Evolutionary conservation across 1,139 yeast genomes (phyloP).

Genomic region (Scheffersomyces cryptocercus): DNA sequence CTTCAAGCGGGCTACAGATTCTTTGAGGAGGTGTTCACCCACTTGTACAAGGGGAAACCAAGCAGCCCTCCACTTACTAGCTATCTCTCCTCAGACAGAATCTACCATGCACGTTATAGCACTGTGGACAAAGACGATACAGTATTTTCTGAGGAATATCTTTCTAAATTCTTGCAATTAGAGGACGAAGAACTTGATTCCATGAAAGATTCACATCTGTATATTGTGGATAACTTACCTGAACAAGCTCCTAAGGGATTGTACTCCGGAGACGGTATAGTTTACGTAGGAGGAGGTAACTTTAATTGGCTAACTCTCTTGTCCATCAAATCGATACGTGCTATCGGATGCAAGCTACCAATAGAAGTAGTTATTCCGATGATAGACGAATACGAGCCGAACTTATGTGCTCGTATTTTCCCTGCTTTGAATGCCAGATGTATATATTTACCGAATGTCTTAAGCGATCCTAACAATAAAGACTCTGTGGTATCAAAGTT

Average conservation of each 20-base stretch:
- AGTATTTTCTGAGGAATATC: slow-evolving; percentile 45
- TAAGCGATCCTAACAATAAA: slow-evolving; percentile 33
- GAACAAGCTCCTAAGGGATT: slow-evolving; percentile 44
- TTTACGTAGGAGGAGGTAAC: slow-evolving; percentile 79
- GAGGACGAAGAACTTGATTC: slow-evolving; percentile 45
- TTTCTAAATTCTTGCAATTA: slow-evolving; percentile 55
- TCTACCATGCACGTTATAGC: slow-evolving; percentile 53
- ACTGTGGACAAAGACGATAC: slow-evolving; percentile 20
- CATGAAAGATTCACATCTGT: slow-evolving; percentile 53
- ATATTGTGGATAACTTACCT: slow-evolving; percentile 54
- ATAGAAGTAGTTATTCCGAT: slow-evolving; percentile 78
- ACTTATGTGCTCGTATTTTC: slow-evolving; percentile 62
- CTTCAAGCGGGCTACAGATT: slow-evolving; percentile 19
- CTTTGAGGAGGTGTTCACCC: slow-evolving; percentile 36
- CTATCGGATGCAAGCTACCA: slow-evolving; percentile 65
- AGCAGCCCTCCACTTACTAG: slow-evolving; percentile 28
- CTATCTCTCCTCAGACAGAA: slow-evolving; percentile 40
- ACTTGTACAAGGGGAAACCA: slow-evolving; percentile 42
- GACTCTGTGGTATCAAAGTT: slow-evolving; percentile 25
- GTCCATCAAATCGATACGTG: slow-evolving; percentile 64
- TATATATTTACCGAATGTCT: slow-evolving; percentile 57
- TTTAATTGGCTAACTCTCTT: slow-evolving; percentile 72
- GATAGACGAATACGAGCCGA: slow-evolving; percentile 66
- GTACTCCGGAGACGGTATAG: slow-evolving; percentile 73
- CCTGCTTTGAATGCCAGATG: slow-evolving; percentile 74